Conservation (phyloP, 441 rosid species). For the Syzygium syzygioides region DNA sequence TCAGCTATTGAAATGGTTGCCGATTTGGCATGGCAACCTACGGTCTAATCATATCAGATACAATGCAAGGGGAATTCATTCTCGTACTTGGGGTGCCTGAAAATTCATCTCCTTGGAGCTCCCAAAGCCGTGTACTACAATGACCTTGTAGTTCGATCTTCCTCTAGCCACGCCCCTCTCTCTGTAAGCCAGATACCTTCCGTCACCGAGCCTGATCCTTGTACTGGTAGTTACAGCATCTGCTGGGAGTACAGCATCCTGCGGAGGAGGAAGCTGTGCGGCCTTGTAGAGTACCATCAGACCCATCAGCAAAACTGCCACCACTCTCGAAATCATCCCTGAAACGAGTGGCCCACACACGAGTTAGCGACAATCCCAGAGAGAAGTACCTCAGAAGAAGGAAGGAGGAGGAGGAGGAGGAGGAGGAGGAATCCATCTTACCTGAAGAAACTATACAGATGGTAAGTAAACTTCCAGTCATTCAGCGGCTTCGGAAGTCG, state of each 20-base stretch:
- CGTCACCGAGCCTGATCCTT: background rate
- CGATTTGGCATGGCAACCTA: background rate
- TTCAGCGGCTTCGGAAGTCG: background rate
- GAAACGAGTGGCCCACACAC: background rate
- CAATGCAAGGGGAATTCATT: background rate
- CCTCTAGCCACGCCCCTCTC: background rate
- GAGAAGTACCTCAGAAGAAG: background rate
- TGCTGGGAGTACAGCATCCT: background rate
- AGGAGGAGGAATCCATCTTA: background rate
- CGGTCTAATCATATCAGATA: background rate
- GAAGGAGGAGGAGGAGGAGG: background rate
- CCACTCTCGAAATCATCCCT: background rate
- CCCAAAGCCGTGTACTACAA: background rate
- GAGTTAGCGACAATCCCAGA: background rate
- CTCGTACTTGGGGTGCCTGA: constrained; percentile 1
- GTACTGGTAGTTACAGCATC: background rate
- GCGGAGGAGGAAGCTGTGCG: background rate
- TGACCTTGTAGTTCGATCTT: background rate
- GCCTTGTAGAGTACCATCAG: background rate
- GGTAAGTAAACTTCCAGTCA: background rate
- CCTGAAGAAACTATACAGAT: background rate
- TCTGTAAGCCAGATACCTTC: background rate
- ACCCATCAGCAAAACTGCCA: background rate
- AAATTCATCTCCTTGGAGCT: constrained; percentile 1
- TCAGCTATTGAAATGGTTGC: background rate